These are phyloP conservation scores for Suhomyces tanzawaensis DNA, from an alignment of 805 yeast species.

Conservation along the genomic window DNA sequence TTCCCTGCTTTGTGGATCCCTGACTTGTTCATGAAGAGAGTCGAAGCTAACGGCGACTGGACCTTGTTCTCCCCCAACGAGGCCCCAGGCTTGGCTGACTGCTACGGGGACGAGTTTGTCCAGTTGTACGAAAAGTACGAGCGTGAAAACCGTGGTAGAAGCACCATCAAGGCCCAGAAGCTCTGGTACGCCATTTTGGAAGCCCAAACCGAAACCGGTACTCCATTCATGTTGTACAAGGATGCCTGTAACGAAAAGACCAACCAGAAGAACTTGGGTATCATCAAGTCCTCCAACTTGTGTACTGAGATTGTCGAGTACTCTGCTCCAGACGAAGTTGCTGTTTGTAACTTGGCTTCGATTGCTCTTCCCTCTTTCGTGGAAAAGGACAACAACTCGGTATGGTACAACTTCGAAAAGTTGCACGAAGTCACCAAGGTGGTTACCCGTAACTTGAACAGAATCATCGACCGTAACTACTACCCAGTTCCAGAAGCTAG, in stretches of 20 bases:
- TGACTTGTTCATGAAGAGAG: slow-evolving; percentile 90
- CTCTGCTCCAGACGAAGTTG: slow-evolving; percentile 88
- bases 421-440: slow-evolving; percentile 78
- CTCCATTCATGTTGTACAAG: slow-evolving; percentile 91
- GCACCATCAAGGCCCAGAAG: slow-evolving; percentile 77
- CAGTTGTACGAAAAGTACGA: slow-evolving; percentile 72
- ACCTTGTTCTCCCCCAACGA: slow-evolving; percentile 85
- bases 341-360: slow-evolving; percentile 94
- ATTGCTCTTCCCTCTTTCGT: slow-evolving; percentile 83
- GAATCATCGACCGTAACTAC: slow-evolving; percentile 76
- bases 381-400: slow-evolving; percentile 20
- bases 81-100: slow-evolving; percentile 82
- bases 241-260: slow-evolving; percentile 86
- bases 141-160: slow-evolving; percentile 53
- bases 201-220: slow-evolving; percentile 95
- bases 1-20: slow-evolving; percentile 95
- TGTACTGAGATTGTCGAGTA: slow-evolving; percentile 95
- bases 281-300: slow-evolving; percentile 87
- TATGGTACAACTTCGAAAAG: slow-evolving; percentile 61
- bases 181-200: slow-evolving; percentile 87
- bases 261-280: slow-evolving; percentile 89
- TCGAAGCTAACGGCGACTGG: slow-evolving; percentile 78
- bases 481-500: slow-evolving; percentile 83
- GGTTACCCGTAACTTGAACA: slow-evolving; percentile 73
- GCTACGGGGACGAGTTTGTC: slow-evolving; percentile 82